Conservation (phyloP, 2,329 filamentous ascomycete species). For the Ceratocystis lukuohia region DNA sequence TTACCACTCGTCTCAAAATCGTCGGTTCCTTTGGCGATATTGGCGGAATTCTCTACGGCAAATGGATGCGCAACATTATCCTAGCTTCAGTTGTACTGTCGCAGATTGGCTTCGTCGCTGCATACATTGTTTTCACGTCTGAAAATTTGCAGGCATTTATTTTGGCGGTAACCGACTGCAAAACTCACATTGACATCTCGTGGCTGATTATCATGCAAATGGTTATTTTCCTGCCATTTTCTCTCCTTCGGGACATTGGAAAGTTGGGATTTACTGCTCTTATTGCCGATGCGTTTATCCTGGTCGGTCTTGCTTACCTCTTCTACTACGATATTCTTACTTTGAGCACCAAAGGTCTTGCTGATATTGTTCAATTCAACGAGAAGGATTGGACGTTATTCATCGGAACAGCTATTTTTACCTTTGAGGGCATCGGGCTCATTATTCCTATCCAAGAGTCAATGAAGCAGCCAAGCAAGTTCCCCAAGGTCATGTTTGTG, state of each 20-base stretch:
- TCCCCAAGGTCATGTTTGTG: slow-evolving; percentile 71
- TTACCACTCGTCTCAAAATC: slow-evolving; percentile 70
- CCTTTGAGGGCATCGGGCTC: slow-evolving; percentile 92
- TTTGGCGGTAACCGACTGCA: slow-evolving; percentile 77
- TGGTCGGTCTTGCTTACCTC: slow-evolving; percentile 80
- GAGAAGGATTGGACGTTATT: slow-evolving; percentile 87
- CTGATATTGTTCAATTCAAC: slow-evolving; percentile 88
- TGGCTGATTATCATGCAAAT: slow-evolving; percentile 90
- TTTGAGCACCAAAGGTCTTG: slow-evolving; percentile 58
- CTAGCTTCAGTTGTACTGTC: slow-evolving; percentile 86
- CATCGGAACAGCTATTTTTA: slow-evolving; percentile 97
- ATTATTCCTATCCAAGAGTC: slow-evolving; percentile 98
- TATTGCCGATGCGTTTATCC: slow-evolving; percentile 85
- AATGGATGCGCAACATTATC: slow-evolving; percentile 78
- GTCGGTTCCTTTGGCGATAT: slow-evolving; percentile 97
- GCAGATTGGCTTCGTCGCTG: slow-evolving; percentile 86
- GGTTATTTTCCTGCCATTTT: slow-evolving; percentile 87
- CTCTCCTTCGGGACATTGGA: slow-evolving; percentile 87
- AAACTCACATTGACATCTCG: slow-evolving; percentile 71
- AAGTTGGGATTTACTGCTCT: slow-evolving; percentile 93
- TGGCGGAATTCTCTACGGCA: slow-evolving; percentile 80
- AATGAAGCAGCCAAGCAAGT: slow-evolving; percentile 83
- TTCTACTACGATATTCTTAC: slow-evolving; percentile 92
- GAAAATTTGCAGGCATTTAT: slow-evolving; percentile 94
- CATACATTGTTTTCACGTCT: slow-evolving; percentile 93